Base-by-base conservation (phyloP, 1,139 yeast species). In the Yamadazyma sp. region DNA sequence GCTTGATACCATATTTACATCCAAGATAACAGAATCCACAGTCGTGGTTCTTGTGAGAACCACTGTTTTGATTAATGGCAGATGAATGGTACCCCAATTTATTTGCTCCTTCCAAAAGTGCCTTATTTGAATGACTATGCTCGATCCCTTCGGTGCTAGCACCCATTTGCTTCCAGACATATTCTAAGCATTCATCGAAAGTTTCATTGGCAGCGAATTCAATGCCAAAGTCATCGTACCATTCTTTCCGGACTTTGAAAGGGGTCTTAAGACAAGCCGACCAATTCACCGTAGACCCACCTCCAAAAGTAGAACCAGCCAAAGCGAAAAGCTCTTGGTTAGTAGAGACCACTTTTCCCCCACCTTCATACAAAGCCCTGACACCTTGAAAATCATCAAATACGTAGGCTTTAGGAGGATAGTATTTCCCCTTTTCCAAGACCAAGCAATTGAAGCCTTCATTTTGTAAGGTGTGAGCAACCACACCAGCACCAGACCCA, bases 231-330 rank as follows among this genome's bases (percentile, higher is more conserved):
- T 70, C 64, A 38, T 70, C 69, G 34, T 68, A 75, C 82, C 82
- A 79, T 50, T 79, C 82, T 38, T 69, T 63, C 40, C 84, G 69
- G 5, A 79, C 78, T 43, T 66, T 67, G 51, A 72, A 75, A 1
- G 81, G 80, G 1, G 84, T 75, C 40, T 63, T 69, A 43, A 79
- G 54, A 47, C 77, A 66, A 9, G 83, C 83, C n/a, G 78, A 71
- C 84, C 84, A 79, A 55, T 79, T 79, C 35, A 79, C 74, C 4
- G 83, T 77, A 5, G 79, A 63, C 3, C 83, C 84, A 9, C 84
- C 84, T 7, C 84, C 84, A 46, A 79, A 73, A 1, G 79, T 75
- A 1, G 80, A 51, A 2, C 83, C 84, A 0, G 83, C 81, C 37
- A 77, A 56, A 3, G 77, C 47, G 20, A 65, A 53, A 28, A 72